Evolutionary conservation across 2,329 filamentous ascomycete genomes (phyloP).

Genomic region (Paramyrothecium sp.): DNA sequence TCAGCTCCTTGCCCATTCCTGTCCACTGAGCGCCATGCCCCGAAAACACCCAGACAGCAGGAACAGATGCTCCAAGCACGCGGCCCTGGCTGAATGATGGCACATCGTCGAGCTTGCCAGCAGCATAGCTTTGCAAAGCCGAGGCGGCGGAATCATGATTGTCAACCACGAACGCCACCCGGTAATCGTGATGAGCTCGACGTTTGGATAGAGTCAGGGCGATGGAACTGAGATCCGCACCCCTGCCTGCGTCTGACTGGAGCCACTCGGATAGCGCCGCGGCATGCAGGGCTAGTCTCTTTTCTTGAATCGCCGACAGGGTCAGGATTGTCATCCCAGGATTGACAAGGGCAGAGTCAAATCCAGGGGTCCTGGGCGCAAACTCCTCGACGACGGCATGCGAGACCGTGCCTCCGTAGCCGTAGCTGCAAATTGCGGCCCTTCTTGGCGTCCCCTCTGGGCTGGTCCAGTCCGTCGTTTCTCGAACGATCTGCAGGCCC

Average conservation of each 20-base stretch:
- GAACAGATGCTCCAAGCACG: background rate
- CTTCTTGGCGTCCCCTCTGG: background rate
- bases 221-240: background rate
- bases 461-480: slow-evolving; percentile 1
- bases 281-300: background rate
- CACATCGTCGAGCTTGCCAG: background rate
- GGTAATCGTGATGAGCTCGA: slow-evolving; percentile 2
- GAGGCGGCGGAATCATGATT: background rate
- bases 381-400: slow-evolving; percentile 6
- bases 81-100: background rate
- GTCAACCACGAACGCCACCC: background rate
- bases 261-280: background rate
- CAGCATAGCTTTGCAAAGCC: background rate
- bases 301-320: background rate
- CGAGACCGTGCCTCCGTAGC: slow-evolving; percentile 9
- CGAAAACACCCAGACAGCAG: slow-evolving; percentile 2
- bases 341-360: background rate
- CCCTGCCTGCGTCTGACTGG: background rate
- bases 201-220: slow-evolving; percentile 4
- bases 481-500: slow-evolving; percentile 3
- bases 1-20: slow-evolving; percentile 2
- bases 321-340: background rate
- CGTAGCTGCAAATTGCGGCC: slow-evolving; percentile 6
- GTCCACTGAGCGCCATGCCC: slow-evolving; percentile 3
- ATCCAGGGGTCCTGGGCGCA: background rate